Conservation (phyloP, 2,329 filamentous ascomycete species). For the Pseudogymnoascus sp. region DNA sequence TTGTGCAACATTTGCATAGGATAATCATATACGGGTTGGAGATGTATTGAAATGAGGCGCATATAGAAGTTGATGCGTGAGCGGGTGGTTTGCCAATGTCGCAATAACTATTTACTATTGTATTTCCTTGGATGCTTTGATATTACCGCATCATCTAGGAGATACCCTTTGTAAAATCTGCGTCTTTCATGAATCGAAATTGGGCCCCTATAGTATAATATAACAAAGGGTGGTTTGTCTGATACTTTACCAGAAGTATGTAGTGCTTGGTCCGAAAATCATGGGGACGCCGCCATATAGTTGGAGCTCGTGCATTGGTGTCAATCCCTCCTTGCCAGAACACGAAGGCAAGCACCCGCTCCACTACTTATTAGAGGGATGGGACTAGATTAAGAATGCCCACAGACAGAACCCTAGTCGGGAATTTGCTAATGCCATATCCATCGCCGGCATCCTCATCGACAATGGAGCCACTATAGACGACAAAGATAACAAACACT, state of each 20-base stretch:
- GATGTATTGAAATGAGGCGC: background rate
- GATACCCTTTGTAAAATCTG: background rate
- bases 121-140: background rate
- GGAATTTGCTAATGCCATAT: background rate
- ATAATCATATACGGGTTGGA: background rate
- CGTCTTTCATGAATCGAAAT: background rate
- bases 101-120: background rate
- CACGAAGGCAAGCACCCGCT: background rate
- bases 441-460: background rate
- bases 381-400: background rate
- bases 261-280: too few relatives aligned
- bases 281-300: too few relatives aligned
- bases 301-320: background rate
- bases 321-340: background rate
- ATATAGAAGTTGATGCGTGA: background rate
- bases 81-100: background rate
- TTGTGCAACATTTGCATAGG: slow-evolving; percentile 8
- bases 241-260: background rate
- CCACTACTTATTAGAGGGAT: background rate
- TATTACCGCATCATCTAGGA: background rate
- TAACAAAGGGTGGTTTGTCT: background rate
- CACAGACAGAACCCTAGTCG: background rate
- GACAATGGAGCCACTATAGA: background rate
- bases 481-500: background rate
- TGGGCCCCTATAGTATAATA: background rate